phyloP scores from a whole-genome alignment of 805 yeast species.

The Naumovozyma baii region DNA sequence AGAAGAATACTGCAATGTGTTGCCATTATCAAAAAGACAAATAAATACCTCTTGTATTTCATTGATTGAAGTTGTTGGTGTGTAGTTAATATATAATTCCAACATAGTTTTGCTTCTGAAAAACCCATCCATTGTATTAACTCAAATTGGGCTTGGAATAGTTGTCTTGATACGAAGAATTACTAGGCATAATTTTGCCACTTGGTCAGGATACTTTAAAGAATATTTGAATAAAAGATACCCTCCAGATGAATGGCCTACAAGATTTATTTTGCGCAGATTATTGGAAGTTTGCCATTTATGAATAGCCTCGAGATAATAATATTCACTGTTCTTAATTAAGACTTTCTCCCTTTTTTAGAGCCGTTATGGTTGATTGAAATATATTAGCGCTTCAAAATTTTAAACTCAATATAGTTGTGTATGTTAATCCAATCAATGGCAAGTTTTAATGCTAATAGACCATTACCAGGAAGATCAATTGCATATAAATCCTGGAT shows the following conservation, averaged over 20 bases:
- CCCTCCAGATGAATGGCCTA: conserved; percentile 77
- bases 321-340: conserved; percentile 36
- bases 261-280: conserved; percentile 46
- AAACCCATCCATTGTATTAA: conserved; percentile 39
- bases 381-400: not conserved
- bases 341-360: not conserved
- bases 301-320: conserved; percentile 52
- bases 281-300: conserved; percentile 46
- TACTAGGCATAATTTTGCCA: conserved; percentile 49
- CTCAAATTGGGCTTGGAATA: conserved; percentile 34
- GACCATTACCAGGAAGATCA: conserved; percentile 64
- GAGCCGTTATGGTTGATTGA: not conserved
- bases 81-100: conserved; percentile 27
- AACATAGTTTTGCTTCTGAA: conserved; percentile 32
- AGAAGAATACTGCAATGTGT: conserved; percentile 7
- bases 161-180: conserved; percentile 22
- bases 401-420: not conserved
- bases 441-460: conserved; percentile 31
- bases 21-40: conserved; percentile 12
- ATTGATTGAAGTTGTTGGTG: conserved; percentile 23
- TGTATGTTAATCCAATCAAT: not conserved
- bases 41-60: conserved; percentile 20
- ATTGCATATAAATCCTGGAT: conserved; percentile 55
- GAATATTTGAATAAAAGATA: conserved; percentile 58
- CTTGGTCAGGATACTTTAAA: conserved; percentile 43